Evolutionary conservation across 2,329 filamentous ascomycete genomes (phyloP), one percentile per base, ranked within the genome.

Genomic region (Pyrenochaeta sp.): DNA sequence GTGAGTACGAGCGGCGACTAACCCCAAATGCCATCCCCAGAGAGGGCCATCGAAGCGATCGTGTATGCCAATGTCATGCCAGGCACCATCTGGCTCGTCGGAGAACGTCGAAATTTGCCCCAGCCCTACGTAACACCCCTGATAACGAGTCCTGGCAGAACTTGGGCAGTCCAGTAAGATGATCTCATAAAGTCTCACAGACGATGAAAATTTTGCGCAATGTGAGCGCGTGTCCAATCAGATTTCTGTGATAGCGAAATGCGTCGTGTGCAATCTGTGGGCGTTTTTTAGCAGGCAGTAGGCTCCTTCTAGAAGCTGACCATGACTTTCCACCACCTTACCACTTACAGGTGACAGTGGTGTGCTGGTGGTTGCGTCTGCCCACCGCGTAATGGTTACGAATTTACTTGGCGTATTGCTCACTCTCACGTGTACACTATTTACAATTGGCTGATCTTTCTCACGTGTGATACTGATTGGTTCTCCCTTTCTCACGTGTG

Each of bases 391-490:
- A 9, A 36, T 9, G 27, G 37, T 8, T 46, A 46, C 44, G 6
- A 15, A 12, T 28, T 22, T 40, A 30, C 24, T 32, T 22, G 45
- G 28, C 45, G 15, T 27, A 32, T 37, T 36, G 8, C 30, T 28
- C 13, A n/a, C 27, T 46, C 40, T 50, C 60, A 55, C 51, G 39
- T 59, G 54, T 52, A 27, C 9, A 8, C 39, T 15, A 19, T 1
- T 19, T 19, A 22, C 46, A n/a, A 56, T 55, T 58, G 57, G 54
- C 13, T 34, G 42, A 30, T 30, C 27, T 32, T 9, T 50, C 62
- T 64, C 68, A 67, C 64, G 65, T 69, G 66, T 62, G n/a, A 25
- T 15, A 25, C 62, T 50, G 24, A 64, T 64, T 64, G 59, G 61
- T n/a, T 56, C 10, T 34, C 42, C 30, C 8, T 19, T 43, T 28